Evolutionary conservation across 148 eudicot species (phyloP).

Genomic region (Amaranthus hypochondriacus): DNA sequence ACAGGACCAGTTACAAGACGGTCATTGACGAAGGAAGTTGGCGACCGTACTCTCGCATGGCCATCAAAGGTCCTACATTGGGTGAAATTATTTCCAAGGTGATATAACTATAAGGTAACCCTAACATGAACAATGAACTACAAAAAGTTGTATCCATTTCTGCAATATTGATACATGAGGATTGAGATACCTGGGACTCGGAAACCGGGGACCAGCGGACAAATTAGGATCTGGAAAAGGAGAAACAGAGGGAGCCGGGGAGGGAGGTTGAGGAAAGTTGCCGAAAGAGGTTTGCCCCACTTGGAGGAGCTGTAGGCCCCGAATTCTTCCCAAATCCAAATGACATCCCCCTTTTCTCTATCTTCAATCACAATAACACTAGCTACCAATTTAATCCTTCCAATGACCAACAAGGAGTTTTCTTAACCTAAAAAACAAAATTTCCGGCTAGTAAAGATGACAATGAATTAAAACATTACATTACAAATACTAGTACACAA

Average conservation of each 20-base stretch:
- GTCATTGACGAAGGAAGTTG: slow-evolving; percentile 23
- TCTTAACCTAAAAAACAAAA: too few relatives aligned
- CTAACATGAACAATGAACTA: neutral
- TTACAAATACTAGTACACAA: too few relatives aligned
- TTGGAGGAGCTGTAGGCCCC: slow-evolving; percentile 26
- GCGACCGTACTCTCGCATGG: slow-evolving; percentile 23
- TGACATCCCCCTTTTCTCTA: slow-evolving; percentile 8
- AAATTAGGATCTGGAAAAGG: slow-evolving; percentile 4
- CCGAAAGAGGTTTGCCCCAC: slow-evolving; percentile 23
- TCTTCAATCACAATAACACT: neutral
- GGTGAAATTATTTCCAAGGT: neutral
- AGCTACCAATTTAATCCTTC: too few relatives aligned
- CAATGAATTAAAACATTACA: too few relatives aligned
- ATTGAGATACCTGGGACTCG: slow-evolving; percentile 16
- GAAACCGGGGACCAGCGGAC: slow-evolving; percentile 15
- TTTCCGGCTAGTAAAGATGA: too few relatives aligned
- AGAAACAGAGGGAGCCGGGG: slow-evolving; percentile 11
- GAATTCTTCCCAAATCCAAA: slow-evolving; percentile 35
- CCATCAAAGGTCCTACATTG: slow-evolving; percentile 36
- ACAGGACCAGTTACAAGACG: slow-evolving; percentile 25
- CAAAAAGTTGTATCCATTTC: neutral
- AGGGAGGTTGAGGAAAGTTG: slow-evolving; percentile 21
- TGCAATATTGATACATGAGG: neutral
- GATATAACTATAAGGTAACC: neutral
- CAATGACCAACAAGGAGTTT: too few relatives aligned